Evolutionary conservation across 2,329 filamentous ascomycete genomes (phyloP).

Genomic region (Talaromyces funiculosus): DNA sequence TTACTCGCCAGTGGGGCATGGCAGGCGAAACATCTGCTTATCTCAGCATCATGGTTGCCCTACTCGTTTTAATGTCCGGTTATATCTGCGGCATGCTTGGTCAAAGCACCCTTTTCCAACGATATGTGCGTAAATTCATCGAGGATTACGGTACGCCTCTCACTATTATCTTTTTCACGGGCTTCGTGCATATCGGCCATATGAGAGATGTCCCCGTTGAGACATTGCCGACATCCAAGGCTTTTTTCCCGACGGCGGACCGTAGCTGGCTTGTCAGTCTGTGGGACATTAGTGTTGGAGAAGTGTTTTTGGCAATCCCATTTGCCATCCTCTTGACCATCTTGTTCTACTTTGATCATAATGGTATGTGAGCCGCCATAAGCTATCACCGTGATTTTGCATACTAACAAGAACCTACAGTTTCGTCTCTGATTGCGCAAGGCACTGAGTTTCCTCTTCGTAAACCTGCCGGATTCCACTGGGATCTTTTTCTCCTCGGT

Average conservation of each 20-base stretch:
- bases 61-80: slow-evolving; percentile 71
- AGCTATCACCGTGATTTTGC: not conserved
- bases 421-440: slow-evolving; percentile 76
- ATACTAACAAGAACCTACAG: slow-evolving; percentile 35
- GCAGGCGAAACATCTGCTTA: slow-evolving; percentile 61
- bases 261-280: slow-evolving; percentile 74
- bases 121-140: slow-evolving; percentile 72
- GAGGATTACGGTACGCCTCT: slow-evolving; percentile 85
- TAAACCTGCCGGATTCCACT: slow-evolving; percentile 79
- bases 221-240: slow-evolving; percentile 66
- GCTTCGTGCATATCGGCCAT: slow-evolving; percentile 78
- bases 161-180: slow-evolving; percentile 80
- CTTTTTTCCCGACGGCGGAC: slow-evolving; percentile 71
- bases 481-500: slow-evolving; percentile 76
- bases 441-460: slow-evolving; percentile 75
- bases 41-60: slow-evolving; percentile 67
- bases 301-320: slow-evolving; percentile 79
- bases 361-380: slow-evolving; percentile 49
- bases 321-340: slow-evolving; percentile 79
- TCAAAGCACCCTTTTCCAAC: slow-evolving; percentile 64
- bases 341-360: slow-evolving; percentile 86
- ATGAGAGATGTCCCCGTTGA: slow-evolving; percentile 67
- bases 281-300: slow-evolving; percentile 66
- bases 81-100: slow-evolving; percentile 70
- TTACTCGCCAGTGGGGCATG: slow-evolving; percentile 64